Conservation (phyloP, 2,329 filamentous ascomycete genomes). For the Atkinsonella texensis region DNA sequence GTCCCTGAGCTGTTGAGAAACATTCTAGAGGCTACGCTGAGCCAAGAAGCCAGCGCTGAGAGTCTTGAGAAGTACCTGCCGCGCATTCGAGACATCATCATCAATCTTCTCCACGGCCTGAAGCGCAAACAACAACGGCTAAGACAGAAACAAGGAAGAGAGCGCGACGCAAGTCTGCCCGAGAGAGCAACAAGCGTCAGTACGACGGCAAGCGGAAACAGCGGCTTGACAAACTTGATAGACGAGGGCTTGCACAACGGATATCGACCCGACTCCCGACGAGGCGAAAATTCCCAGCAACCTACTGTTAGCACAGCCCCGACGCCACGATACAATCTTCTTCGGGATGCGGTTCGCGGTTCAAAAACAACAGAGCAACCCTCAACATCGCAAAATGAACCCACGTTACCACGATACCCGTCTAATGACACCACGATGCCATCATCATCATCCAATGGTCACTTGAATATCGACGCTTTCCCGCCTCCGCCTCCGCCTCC, state of each 20-base stretch:
- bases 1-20: slow-evolving; percentile 82
- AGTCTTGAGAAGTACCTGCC: slow-evolving; percentile 91
- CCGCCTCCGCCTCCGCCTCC: slow-evolving; percentile 54
- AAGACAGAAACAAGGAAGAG: slow-evolving; percentile 47
- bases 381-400: slow-evolving; percentile 63
- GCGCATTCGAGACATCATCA: slow-evolving; percentile 94
- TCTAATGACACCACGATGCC: slow-evolving; percentile 43
- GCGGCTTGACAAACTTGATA: slow-evolving; percentile 42
- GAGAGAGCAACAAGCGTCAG: slow-evolving; percentile 46
- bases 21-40: slow-evolving; percentile 90
- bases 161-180: slow-evolving; percentile 36
- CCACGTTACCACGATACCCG: slow-evolving; percentile 62
- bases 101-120: slow-evolving; percentile 87
- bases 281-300: slow-evolving; percentile 15
- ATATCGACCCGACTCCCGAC: slow-evolving; percentile 29
- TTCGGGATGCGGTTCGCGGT: slow-evolving; percentile 38
- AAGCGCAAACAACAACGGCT: slow-evolving; percentile 95
- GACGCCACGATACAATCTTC: slow-evolving; percentile 32
- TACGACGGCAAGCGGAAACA: slow-evolving; percentile 44
- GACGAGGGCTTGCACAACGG: slow-evolving; percentile 48
- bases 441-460: slow-evolving; percentile 23
- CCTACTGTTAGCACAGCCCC: slow-evolving; percentile 29
- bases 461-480: slow-evolving; percentile 51
- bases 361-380: slow-evolving; percentile 49
- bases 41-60: slow-evolving; percentile 87